Conservation (phyloP, 1,139 yeast species). For the Suzukiozyma palmioleophila region DNA sequence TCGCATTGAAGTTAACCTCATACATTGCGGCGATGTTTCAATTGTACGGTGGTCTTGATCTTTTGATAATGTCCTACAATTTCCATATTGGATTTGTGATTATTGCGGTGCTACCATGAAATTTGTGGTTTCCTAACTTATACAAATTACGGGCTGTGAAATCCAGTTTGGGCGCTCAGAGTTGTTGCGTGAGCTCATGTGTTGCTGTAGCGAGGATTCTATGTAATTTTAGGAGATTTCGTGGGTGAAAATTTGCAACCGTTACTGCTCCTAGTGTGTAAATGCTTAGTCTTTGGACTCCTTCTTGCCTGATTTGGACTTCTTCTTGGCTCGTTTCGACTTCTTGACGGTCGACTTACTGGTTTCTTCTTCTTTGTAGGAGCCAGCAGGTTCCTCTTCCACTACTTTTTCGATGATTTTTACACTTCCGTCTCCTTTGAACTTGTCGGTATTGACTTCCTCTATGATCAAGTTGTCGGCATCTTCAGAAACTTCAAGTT, state of each 20-base stretch:
- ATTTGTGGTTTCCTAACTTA: no score
- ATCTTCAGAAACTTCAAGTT: slow-evolving; percentile 32
- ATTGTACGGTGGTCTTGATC: no score
- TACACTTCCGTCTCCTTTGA: slow-evolving; percentile 3
- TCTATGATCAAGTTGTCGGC: slow-evolving; percentile 29
- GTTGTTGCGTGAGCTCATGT: no score
- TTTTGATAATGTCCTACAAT: no score
- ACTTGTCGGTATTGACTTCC: slow-evolving; percentile 29
- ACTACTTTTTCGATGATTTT: slow-evolving; percentile 1
- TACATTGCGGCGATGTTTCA: slow-evolving; percentile 9
- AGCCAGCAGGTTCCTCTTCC: slow-evolving; percentile 1
- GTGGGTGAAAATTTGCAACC: no score
- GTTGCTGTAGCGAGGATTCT: no score
- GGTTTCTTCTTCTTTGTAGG: slow-evolving; percentile 3
- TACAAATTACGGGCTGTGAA: no score
- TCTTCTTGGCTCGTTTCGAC: slow-evolving; percentile 9
- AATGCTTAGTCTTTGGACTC: no score
- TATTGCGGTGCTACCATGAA: slow-evolving; percentile 1
- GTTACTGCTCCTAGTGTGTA: no score
- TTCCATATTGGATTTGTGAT: not conserved
- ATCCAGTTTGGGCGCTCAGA: no score
- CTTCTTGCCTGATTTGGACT: not conserved
- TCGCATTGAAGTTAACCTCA: slow-evolving; percentile 19
- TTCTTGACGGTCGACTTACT: slow-evolving; percentile 8
- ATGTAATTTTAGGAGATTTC: no score